Evolutionary conservation across 805 yeast species (phyloP), one percentile per base, ranked within the genome.

Genomic region (Starmera pachycereana): DNA sequence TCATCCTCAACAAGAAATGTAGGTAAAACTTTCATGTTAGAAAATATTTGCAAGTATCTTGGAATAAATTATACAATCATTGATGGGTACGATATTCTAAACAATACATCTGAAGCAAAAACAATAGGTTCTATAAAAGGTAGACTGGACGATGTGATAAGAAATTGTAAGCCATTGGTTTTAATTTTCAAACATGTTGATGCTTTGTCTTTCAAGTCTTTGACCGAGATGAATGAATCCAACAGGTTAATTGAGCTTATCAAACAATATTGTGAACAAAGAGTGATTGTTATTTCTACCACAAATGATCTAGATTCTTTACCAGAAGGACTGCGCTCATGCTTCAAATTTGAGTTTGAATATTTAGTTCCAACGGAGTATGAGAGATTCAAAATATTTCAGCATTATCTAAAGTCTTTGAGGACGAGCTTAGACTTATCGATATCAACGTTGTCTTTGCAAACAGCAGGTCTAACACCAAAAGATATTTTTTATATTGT

Each of bases 401-500:
- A 64, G 37, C 71, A 71, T 57, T 62, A 81, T 33, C 40, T 74
- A 12, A 55, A 62, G 31, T 31, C 40, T 6, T 38, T 42, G n/a
- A 33, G 14, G 1, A 46, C 63, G 7, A 57, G 73, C 13, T 61
- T 63, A 12, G 80, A 81, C 48, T 74, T 88, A 4, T 70, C 77
- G 3, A 50, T 72, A 6, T 61, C 68, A 1, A 61, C 74, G 0
- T 62, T 92, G 28, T 82, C 97, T 0, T 61, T 83, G 37, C 95
- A 88, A 51, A 83, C 95, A 43, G 97, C 97, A 3, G 97, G 97
- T 16, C 66, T 90, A 40, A 83, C 92, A 0, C 95, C 97, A 2
- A 67, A 82, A 16, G 97, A 92, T 57, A 65, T 90, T 36, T 62
- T 63, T 4, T 76, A 90, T 0, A 85, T 88, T 43, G 74, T 88